Base-by-base conservation (phyloP, 2,329 filamentous ascomycete genomes). In the Paraphaeosphaeria minitans region DNA sequence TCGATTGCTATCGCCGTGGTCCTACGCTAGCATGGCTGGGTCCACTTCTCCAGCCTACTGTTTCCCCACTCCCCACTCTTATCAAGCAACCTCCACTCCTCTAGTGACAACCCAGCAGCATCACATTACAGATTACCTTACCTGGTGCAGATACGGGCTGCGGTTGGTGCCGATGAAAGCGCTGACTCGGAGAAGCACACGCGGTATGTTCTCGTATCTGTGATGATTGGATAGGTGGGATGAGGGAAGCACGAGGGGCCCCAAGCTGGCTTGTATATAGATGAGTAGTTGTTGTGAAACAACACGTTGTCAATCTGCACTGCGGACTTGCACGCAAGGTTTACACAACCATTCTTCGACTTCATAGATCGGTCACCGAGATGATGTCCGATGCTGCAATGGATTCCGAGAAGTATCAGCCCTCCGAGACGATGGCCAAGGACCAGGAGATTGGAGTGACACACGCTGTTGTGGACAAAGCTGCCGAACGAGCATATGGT, bases 401-500 rank as follows among this genome's bases (percentile, higher is more conserved):
- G 48, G 48, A 39, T 27, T 19, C 48, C 21, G 48, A 51, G 16
- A 51, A 51, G 48, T 51, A 39, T 19, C 48, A 51, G 33, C 48
- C 48, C 1, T 51, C 48, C 31, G 48, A 51, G 31, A 39, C 46
- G 29, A 51, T 51, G 48, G 46, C 27, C 12, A 51, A 51, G 21
- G 31, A 51, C 33, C 48, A 51, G 1, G 48, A 51, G 48, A 39
- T 51, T 10, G 31, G 48, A 4, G 13, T 39, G n/a, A 24, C 33
- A 2, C 19, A 24, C 10, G 8, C 4, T 12, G 16, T 51, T 59
- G 65, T 77, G 60, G 67, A 79, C 60, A 55, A 61, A 43, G 69
- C 64, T 58, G 68, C 69, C 48, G 78, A 68, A 66, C 74, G 33
- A 60, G 71, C 63, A 21, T 78, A 72, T 66, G 75, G 64, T 75